These are phyloP conservation scores for Phytophthora colocasiae DNA, from an alignment of 352 stramenopile genomes.

Conservation along the genomic window DNA sequence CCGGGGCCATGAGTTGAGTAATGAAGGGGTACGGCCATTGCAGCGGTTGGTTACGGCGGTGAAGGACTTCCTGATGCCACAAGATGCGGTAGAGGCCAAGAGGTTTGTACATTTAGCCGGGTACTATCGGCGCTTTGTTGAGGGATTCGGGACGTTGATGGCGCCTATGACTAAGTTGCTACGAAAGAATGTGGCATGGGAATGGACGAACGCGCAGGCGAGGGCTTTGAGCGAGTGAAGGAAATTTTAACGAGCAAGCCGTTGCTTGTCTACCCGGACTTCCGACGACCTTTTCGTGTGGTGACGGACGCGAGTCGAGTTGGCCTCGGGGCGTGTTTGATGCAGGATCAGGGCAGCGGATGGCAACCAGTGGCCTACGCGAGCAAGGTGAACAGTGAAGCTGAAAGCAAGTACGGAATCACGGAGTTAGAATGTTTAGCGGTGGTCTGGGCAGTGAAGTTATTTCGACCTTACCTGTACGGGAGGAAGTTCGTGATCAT, in stretches of 20 bases:
- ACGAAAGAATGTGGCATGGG: conserved; percentile 23
- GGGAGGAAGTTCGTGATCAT: too few species aligned
- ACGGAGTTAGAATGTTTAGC: too few species aligned
- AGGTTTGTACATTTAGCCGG: background rate
- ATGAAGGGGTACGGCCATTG: conserved; percentile 14
- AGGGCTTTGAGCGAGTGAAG: conserved; percentile 27
- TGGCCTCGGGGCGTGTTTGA: too few species aligned
- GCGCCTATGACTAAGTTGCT: conserved; percentile 19
- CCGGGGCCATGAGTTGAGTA: conserved; percentile 32
- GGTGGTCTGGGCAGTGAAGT: too few species aligned
- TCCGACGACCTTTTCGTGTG: background rate
- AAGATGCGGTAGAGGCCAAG: background rate
- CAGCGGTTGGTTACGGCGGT: conserved; percentile 4
- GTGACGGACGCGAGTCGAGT: too few species aligned
- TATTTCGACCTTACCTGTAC: too few species aligned
- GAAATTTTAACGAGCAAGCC: background rate
- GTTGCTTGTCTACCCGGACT: conserved; percentile 32
- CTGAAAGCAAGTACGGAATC: too few species aligned
- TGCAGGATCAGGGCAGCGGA: too few species aligned
- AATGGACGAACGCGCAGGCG: conserved; percentile 30
- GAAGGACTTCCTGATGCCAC: background rate
- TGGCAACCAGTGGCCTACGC: too few species aligned
- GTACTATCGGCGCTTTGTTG: background rate
- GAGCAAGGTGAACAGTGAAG: too few species aligned
- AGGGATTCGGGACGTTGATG: background rate